Base-by-base conservation (phyloP, 306 rosid genomes). In the Vigna hirtella region DNA sequence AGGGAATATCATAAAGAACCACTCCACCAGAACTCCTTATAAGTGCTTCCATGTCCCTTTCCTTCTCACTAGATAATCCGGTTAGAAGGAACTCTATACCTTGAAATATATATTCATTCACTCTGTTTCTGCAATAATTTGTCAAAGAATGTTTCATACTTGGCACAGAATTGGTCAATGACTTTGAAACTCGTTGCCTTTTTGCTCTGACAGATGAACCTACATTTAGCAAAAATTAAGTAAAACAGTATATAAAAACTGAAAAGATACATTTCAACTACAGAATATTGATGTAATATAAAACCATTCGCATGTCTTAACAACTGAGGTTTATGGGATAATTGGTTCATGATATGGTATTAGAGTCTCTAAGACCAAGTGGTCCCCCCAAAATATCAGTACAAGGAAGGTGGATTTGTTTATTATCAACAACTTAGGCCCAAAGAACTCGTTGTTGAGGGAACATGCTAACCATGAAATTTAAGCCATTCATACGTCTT, bases 21-120 rank as follows among this genome's bases (percentile, higher is more conserved):
- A 87, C 79, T 59, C 95, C 98, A 57, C 97, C 97, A 68, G 91
- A 85, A 76, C 85, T 87, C 77, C 93, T 78, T 84, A 94, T 81
- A 78, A 84, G 78, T 75, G 81, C 77, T 82, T 90, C 93, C 81
- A 85, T 48, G 56, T 88, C 88, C 81, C 80, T 86, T 87, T 79
- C 88, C 73, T 82, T 92, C 74, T 82, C 89, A 75, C 87, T 81
- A 57, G 95, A 83, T 82, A 89, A 82, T 74, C 98, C 98, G 6
- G 98, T 89, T 58, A 94, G 85, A 68, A 94, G 87, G 87, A 94
- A 94, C 26, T 86, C 91, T 77, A 84, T 77, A 48, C 93, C 97
- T 61, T 81, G 92, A 82, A 94, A 89, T 66, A 90, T 83, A 59
- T 85, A 84, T 72, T 77, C 83, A 59, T 81, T 90, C 79, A 75